Conservation (phyloP, 306 rosid genomes). For the Cicer bijugum region DNA sequence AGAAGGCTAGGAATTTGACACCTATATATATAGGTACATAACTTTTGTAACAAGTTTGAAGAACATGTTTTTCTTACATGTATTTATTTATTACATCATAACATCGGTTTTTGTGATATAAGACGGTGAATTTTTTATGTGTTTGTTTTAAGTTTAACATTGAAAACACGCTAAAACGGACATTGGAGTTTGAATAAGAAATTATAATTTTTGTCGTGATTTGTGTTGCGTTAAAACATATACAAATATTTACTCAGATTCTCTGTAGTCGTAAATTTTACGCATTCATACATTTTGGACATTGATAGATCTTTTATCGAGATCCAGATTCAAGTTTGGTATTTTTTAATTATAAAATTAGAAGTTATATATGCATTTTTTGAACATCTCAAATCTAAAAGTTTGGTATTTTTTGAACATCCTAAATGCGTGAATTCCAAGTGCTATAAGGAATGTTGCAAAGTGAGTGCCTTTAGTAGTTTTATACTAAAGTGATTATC, state of each 20-base stretch:
- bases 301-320: no score
- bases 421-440: no score
- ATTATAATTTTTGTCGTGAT: neutral
- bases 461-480: conserved; percentile 14
- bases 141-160: neutral
- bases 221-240: neutral
- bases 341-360: no score
- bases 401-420: no score
- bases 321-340: no score
- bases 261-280: no score
- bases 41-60: neutral
- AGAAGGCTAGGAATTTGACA: no score
- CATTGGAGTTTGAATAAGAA: neutral
- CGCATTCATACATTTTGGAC: no score
- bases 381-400: no score
- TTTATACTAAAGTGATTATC: neutral
- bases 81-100: neutral
- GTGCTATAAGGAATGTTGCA: conserved; percentile 27
- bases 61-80: conserved; percentile 53
- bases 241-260: neutral
- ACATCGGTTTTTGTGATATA: conserved; percentile 16
- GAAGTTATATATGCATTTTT: no score
- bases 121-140: conserved; percentile 5
- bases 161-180: neutral
- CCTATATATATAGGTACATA: conserved; percentile 21